Percentiles rank a stretch among this genome's conserved stretches.
Evolutionary conservation across 768 basidiomycete species (phyloP).

Genomic region (Daedaleopsis sinensis): DNA sequence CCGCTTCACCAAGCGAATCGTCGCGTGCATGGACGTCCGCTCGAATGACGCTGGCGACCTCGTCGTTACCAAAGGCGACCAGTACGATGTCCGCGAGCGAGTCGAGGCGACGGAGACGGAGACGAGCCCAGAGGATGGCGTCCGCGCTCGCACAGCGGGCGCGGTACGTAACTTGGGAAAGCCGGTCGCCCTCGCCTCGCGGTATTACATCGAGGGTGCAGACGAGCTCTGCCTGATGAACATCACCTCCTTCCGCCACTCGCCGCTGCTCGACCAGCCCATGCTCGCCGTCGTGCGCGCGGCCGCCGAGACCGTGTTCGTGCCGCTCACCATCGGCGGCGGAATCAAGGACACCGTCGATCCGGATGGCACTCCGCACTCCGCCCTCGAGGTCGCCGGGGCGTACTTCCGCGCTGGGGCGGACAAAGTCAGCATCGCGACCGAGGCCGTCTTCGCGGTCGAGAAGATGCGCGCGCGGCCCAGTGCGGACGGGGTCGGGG

Average conservation of each 20-base stretch:
- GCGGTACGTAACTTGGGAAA: constrained; percentile 96
- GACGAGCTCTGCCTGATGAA: constrained; percentile 98
- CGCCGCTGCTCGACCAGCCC: constrained; percentile 93
- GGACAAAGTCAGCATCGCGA: constrained; percentile 98
- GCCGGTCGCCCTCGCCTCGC: constrained; percentile 87
- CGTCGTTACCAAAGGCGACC: constrained; percentile 99
- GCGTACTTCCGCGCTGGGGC: constrained; percentile 97
- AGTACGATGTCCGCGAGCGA: constrained; percentile 92
- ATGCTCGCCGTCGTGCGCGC: constrained; percentile 96
- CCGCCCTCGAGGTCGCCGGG: constrained; percentile 92
- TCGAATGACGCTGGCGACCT: constrained; percentile 95
- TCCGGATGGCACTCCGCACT: constrained; percentile 87
- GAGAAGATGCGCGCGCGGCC: constrained; percentile 66
- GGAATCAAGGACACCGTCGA: constrained; percentile 97
- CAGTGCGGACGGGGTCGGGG: constrained; percentile 36
- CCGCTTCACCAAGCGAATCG: constrained; percentile 88
- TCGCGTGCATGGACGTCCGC: constrained; percentile 97
- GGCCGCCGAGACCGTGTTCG: constrained; percentile 88
- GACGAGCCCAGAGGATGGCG: constrained; percentile 16
- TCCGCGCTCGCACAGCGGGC: constrained; percentile 56
- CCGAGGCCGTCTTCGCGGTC: constrained; percentile 93
- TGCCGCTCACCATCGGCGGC: constrained; percentile 98
- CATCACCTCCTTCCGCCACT: constrained; percentile 98
- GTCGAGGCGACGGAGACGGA: constrained; percentile 11
- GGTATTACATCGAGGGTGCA: constrained; percentile 86